Evolutionary conservation across 345 rosid species (phyloP), one percentile per base, ranked within the genome.

Genomic region (Arabis hirsuta): DNA sequence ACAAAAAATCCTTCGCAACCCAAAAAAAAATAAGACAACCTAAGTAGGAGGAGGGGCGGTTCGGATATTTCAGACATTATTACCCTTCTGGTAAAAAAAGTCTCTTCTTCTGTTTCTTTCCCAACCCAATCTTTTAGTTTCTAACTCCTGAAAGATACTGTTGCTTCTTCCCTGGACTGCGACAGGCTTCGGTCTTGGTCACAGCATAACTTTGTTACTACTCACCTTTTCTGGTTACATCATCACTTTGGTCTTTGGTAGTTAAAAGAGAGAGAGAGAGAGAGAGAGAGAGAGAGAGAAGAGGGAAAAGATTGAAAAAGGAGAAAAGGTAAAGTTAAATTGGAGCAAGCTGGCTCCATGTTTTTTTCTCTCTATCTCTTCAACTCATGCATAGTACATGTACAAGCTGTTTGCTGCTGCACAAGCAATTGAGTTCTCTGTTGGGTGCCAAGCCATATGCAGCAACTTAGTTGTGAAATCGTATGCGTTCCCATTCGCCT

Each of bases 331-430:
- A 48, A 76, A 56, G 76, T 57, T 70, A 71, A 57, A 24, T 9
- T 48, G 72, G 76, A 58, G 68, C 62, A 56, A 64, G 67, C 56
- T 63, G 61, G 61, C 51, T 70, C 75, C 55, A 69, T 24, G 67
- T 46, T 45, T 46, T 27, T 62, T 26, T 69, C 50, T 39, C 57
- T 53, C 31, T 3, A 58, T 32, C 31, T 34, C 66, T 34, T 61
- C 67, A n/a, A 65, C 72, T 83, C 82, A 95, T 59, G 97, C 98
- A 79, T 85, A 95, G 81, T 95, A 95, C 99, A 95, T 90, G 88
- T 95, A 95, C 90, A 95, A 81, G 87, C 99, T 95, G 87, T 95
- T 95, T 77, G 98, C 94, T 67, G 99, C 99, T 46, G 99, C 99
- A 82, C 99, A 95, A 76, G 99, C 99, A 39, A 92, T 87, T 12